A percentile compares a stretch with the other conserved stretches of the same genome.
phyloP scores from a whole-genome alignment of 2,329 filamentous ascomycete genomes.

The Penicillium concentricum region DNA sequence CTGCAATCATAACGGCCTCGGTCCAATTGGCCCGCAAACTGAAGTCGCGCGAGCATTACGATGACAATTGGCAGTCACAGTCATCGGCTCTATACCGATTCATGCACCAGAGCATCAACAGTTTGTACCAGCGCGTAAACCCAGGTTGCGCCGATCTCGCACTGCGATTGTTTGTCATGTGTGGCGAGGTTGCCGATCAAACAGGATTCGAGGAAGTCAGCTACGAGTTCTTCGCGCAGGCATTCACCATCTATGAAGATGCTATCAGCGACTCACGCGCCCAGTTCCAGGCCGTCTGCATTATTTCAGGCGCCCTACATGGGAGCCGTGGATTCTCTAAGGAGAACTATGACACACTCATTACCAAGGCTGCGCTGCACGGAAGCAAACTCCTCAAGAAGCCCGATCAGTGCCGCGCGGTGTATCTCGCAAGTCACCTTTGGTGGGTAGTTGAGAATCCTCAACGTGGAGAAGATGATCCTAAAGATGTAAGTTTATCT shows the following conservation, averaged over 20 bases:
- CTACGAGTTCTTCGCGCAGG: slow-evolving; percentile 97
- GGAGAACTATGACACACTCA: slow-evolving; percentile 97
- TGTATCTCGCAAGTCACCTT: slow-evolving; percentile 92
- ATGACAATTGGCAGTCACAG: slow-evolving; percentile 70
- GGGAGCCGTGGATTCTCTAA: slow-evolving; percentile 87
- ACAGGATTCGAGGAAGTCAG: slow-evolving; percentile 91
- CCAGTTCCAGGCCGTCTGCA: slow-evolving; percentile 96
- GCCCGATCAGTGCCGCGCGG: slow-evolving; percentile 94
- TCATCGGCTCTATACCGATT: slow-evolving; percentile 90
- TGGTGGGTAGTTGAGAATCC: slow-evolving; percentile 94
- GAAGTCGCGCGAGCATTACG: slow-evolving; percentile 86
- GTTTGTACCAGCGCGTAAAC: slow-evolving; percentile 82
- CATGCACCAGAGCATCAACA: slow-evolving; percentile 82
- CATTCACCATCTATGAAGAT: slow-evolving; percentile 97
- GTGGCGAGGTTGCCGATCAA: slow-evolving; percentile 89
- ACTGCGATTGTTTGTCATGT: slow-evolving; percentile 84
- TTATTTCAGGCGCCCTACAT: slow-evolving; percentile 86
- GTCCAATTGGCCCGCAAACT: slow-evolving; percentile 85
- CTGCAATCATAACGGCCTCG: slow-evolving; percentile 83
- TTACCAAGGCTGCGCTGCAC: slow-evolving; percentile 95
- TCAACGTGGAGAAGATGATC: slow-evolving; percentile 74
- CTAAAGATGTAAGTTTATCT: slow-evolving; percentile 64
- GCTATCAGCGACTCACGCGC: slow-evolving; percentile 92
- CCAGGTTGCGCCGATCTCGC: slow-evolving; percentile 81
- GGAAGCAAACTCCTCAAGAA: slow-evolving; percentile 97